These are phyloP conservation scores for Leersia perrieri DNA, from an alignment of 176 grass and related monocot genomes.

Conservation along the genomic window DNA sequence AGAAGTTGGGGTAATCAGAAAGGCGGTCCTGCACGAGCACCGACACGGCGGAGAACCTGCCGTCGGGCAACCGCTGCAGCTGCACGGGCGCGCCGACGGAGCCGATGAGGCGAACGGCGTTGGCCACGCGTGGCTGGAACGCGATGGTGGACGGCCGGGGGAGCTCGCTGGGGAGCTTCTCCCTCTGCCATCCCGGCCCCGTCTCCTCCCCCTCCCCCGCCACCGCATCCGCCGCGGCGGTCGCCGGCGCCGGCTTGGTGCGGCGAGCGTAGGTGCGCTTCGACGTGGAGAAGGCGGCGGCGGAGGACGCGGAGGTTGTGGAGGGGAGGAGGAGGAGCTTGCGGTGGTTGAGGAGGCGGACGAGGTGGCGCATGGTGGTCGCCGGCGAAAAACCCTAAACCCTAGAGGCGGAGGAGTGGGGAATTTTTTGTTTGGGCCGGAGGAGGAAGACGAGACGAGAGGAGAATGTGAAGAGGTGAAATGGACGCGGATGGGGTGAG, in stretches of 20 bases:
- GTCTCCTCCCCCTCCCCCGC: not conserved
- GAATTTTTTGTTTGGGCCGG: not conserved
- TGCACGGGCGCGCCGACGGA: slow-evolving; percentile 60
- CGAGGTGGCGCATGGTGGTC: slow-evolving; percentile 51
- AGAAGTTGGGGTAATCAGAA: slow-evolving; percentile 49
- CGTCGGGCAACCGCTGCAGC: slow-evolving; percentile 51
- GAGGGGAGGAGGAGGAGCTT: not conserved
- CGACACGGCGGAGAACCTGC: slow-evolving; percentile 54
- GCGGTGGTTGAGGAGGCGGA: slow-evolving; percentile 32
- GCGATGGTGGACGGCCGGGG: slow-evolving; percentile 55
- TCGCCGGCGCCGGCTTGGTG: slow-evolving; percentile 20
- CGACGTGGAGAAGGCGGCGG: slow-evolving; percentile 38
- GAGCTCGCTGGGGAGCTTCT: slow-evolving; percentile 34
- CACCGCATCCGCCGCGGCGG: not conserved
- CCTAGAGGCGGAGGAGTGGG: slow-evolving; percentile 7
- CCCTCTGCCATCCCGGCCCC: not conserved
- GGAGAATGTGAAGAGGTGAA: no score
- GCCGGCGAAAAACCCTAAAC: slow-evolving; percentile 57
- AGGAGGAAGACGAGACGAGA: not conserved
- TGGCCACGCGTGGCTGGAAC: slow-evolving; percentile 73
- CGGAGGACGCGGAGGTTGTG: not conserved
- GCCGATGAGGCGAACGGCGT: slow-evolving; percentile 63
- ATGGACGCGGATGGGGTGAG: not conserved
- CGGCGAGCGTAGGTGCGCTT: slow-evolving; percentile 23
- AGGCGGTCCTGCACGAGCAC: slow-evolving; percentile 55